A percentile compares a stretch with the other conserved stretches of the same genome.
Conservation (phyloP, 306 rosid genomes). For the barrel medic (Medicago truncatula) region MtrunA17r5.0-ANR NC_053045.1:40903501-40904000, state of each 20-base stretch:
- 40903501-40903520: slow-evolving; percentile 33
- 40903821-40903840: no score
- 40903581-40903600: slow-evolving; percentile 33
- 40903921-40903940: no score
- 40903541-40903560: slow-evolving; percentile 38
- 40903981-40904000: no score
- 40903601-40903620: slow-evolving; percentile 23
- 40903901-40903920: no score
- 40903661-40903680: slow-evolving; percentile 28
- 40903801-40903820: no score
- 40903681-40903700: slow-evolving; percentile 26
- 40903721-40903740: slow-evolving; percentile 3
- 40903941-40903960: no score
- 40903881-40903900: no score
- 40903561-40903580: slow-evolving; percentile 22
- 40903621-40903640: slow-evolving; percentile 37
- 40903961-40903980: no score
- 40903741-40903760: neutral
- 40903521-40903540: slow-evolving; percentile 41
- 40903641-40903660: slow-evolving; percentile 17
- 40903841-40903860: no score
- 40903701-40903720: neutral
- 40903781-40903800: no score
- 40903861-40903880: no score
- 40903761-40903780: no score